Evolutionary conservation across 1,284 basidiomycete genomes (phyloP).

Genomic region (Coniophora puteana): DNA sequence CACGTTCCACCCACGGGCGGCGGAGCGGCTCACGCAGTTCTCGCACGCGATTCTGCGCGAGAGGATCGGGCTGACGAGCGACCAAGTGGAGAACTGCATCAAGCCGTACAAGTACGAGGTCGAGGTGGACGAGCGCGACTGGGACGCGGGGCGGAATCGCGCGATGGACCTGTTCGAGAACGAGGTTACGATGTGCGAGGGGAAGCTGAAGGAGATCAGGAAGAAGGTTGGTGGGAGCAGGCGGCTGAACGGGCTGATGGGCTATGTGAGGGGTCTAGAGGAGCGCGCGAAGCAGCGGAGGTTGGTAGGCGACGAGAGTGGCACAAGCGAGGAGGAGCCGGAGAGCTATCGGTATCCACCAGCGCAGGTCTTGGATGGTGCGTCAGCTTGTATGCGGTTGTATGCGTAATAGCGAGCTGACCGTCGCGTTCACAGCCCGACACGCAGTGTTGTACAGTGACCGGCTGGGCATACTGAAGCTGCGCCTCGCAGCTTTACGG

Average conservation of each 20-base stretch:
- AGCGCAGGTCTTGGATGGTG: constrained; percentile 86
- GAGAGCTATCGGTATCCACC: constrained; percentile 90
- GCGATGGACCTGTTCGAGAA: constrained; percentile 80
- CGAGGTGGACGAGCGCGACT: constrained; percentile 87
- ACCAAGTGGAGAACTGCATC: constrained; percentile 99
- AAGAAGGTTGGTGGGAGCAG: constrained; percentile 84
- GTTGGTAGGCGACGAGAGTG: constrained; percentile 33
- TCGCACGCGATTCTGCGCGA: constrained; percentile 91
- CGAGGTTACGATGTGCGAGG: constrained; percentile 84
- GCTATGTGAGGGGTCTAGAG: constrained; percentile 83
- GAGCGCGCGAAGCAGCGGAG: constrained; percentile 71
- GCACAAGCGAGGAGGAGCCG: constrained; percentile 40
- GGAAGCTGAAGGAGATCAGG: constrained; percentile 81
- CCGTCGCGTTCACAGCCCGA: constrained; percentile 55
- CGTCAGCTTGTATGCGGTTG: constrained; percentile 1
- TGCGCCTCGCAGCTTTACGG: constrained; percentile 81
- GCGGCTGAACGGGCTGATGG: constrained; percentile 74
- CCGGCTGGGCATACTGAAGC: constrained; percentile 77
- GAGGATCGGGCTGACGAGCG: constrained; percentile 87
- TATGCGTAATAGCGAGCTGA: constrained; percentile 4
- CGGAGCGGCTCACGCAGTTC: constrained; percentile 88
- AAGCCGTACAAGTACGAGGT: constrained; percentile 99
- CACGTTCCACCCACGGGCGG: constrained; percentile 83
- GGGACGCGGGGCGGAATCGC: constrained; percentile 80
- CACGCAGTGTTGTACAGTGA: constrained; percentile 88